Conservation (phyloP, 2,329 filamentous ascomycete genomes). For the Ophiostoma tasmaniense region DNA sequence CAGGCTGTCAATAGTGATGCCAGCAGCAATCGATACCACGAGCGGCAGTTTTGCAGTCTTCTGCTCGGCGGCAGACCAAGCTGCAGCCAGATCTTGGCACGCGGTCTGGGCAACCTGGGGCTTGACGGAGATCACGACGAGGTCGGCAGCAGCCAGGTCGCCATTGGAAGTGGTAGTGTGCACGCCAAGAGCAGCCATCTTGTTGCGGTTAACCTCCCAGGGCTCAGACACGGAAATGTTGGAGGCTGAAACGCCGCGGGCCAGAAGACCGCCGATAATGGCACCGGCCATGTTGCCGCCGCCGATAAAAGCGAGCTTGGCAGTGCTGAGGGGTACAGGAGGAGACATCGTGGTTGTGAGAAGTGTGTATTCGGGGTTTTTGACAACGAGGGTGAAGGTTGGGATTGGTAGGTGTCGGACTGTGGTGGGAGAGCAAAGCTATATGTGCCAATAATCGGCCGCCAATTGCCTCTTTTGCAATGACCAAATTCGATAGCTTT, state of each 20-base stretch:
- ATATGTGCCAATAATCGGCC: neutral
- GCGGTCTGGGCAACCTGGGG: constrained; percentile 41
- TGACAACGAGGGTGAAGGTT: neutral
- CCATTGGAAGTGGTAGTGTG: constrained; percentile 38
- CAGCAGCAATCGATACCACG: constrained; percentile 42
- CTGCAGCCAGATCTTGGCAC: constrained; percentile 38
- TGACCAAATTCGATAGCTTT: neutral
- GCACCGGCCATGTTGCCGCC: constrained; percentile 46
- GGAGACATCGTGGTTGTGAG: constrained; percentile 16
- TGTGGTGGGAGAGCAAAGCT: neutral
- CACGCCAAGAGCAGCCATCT: constrained; percentile 39
- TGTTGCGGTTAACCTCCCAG: constrained; percentile 44
- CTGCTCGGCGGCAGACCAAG: constrained; percentile 34
- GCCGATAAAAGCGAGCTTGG: constrained; percentile 33
- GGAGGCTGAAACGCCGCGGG: constrained; percentile 34
- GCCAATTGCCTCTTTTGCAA: neutral
- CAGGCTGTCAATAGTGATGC: constrained; percentile 39
- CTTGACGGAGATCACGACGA: constrained; percentile 44
- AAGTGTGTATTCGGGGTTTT: neutral
- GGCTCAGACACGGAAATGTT: constrained; percentile 43
- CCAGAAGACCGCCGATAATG: constrained; percentile 42
- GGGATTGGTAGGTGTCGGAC: neutral
- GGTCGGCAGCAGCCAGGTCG: constrained; percentile 37
- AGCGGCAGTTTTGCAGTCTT: constrained; percentile 29
- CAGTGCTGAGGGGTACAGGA: constrained; percentile 24